Evolutionary conservation across 225 moss, liverwort and hornwort genomes (phyloP), one percentile per base, ranked within the genome.

Genomic region (Rhytidiadelphus loreus): DNA sequence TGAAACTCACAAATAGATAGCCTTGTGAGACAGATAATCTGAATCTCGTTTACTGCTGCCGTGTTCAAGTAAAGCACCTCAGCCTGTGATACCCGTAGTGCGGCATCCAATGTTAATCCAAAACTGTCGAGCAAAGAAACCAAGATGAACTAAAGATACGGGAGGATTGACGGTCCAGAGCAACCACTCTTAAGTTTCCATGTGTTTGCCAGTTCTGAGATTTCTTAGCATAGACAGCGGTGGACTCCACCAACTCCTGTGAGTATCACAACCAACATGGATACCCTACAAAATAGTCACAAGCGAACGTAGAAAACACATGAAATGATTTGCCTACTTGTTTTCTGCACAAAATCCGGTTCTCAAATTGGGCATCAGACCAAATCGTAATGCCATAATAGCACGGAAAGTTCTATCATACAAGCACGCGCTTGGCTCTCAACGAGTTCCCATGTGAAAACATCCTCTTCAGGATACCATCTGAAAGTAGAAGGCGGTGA

Each of bases 391-490:
- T 63, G 71, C 70, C 77, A 71, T 50, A 83, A 87, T 83, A 85
- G 82, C 52, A 64, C 76, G 64, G 57, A 82, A 77, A 85, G 41
- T 61, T 90, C 77, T 82, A 84, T 85, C 89, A 86, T 83, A 91
- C 91, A 92, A 89, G 85, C 89, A 85, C 66, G 92, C 90, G 77
- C 85, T 91, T 85, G 85, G 85, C 81, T 87, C 65, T 87, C 85
- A 73, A 91, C 72, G 79, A 41, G 58, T 79, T 58, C 80, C 86
- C 83, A 62, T 59, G 52, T 78, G 85, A 88, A 88, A 76, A 84
- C 53, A 89, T 55, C 77, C 86, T 63, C 82, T 71, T 83, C 69
- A 46, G 82, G 80, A 91, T 88, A 77, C 68, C 66, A 77, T 84
- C 59, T 81, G n/a, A 78, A 89, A 83, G 71, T 72, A 82, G 62